A percentile compares a stretch with the other conserved stretches of the same genome.
Evolutionary conservation across 169 alveolate genomes (phyloP).

Genomic region (Theileria luwenshuni): DNA sequence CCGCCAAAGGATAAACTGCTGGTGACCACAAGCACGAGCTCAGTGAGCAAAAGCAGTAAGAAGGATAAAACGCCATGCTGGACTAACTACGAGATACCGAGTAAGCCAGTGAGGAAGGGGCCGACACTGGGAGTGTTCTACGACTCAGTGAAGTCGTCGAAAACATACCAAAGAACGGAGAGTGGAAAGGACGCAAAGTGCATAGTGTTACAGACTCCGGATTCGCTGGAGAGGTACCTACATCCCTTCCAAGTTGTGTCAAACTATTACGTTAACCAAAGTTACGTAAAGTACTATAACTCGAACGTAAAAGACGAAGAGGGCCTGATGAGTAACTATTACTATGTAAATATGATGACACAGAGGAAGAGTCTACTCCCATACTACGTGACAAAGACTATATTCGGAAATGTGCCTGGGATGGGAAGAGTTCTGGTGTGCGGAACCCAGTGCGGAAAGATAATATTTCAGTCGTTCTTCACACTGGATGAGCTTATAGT

Average conservation of each 20-base stretch:
- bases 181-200: conserved; percentile 39
- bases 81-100: conserved; percentile 53
- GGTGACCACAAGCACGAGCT: background rate
- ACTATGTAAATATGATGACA: conserved; percentile 27
- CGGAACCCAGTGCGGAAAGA: conserved; percentile 76
- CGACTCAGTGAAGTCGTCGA: conserved; percentile 24
- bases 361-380: conserved; percentile 76
- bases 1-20: background rate
- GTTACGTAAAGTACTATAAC: conserved; percentile 22
- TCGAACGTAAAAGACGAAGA: background rate
- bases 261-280: conserved; percentile 39
- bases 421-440: conserved; percentile 71
- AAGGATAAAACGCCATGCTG: conserved; percentile 37
- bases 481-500: conserved; percentile 72
- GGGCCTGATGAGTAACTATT: background rate
- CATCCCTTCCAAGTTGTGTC: conserved; percentile 13
- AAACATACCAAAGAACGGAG: conserved; percentile 12
- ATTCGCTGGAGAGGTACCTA: conserved; percentile 61
- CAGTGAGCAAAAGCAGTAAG: background rate
- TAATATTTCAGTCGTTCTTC: conserved; percentile 64
- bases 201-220: conserved; percentile 64
- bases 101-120: conserved; percentile 65
- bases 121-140: conserved; percentile 58
- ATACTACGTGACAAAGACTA: conserved; percentile 70
- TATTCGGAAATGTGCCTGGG: conserved; percentile 76